Evolutionary conservation across 495 filamentous ascomycete genomes (phyloP).

Genomic region (Lasiosphaeris hirsuta): DNA sequence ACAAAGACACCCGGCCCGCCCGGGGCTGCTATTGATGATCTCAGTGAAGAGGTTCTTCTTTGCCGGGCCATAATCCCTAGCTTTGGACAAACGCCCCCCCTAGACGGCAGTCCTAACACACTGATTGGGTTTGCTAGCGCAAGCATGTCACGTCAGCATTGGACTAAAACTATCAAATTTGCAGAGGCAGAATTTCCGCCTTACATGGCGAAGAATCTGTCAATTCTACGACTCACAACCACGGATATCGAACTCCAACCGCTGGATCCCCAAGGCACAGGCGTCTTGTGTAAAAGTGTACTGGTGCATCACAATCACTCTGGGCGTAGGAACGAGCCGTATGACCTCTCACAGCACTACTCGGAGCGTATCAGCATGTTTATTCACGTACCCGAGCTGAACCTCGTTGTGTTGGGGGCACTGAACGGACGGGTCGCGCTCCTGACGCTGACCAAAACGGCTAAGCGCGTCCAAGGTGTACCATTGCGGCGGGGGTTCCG

Average conservation of each 20-base stretch:
- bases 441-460: conserved; percentile 62
- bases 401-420: conserved; percentile 68
- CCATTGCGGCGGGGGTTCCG: conserved; percentile 36
- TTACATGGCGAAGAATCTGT: conserved; percentile 17
- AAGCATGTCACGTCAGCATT: not conserved
- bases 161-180: conserved; percentile 6
- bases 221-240: conserved; percentile 57
- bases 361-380: conserved; percentile 75
- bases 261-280: conserved; percentile 35
- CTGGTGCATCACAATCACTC: conserved; percentile 48
- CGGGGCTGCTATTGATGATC: conserved; percentile 8
- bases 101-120: not conserved
- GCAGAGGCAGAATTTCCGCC: conserved; percentile 8
- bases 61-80: conserved; percentile 23
- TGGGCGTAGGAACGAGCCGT: conserved; percentile 35
- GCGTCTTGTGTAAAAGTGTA: conserved; percentile 42
- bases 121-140: not conserved
- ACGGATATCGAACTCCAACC: conserved; percentile 56
- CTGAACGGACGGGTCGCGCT: conserved; percentile 73
- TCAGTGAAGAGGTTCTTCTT: conserved; percentile 16
- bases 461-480: conserved; percentile 30
- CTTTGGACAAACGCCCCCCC: conserved; percentile 18
- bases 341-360: conserved; percentile 33
- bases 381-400: conserved; percentile 72
- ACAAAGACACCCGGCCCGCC: not conserved